Evolutionary conservation across 768 basidiomycete species (phyloP).

Genomic region (Boletales sp.): DNA sequence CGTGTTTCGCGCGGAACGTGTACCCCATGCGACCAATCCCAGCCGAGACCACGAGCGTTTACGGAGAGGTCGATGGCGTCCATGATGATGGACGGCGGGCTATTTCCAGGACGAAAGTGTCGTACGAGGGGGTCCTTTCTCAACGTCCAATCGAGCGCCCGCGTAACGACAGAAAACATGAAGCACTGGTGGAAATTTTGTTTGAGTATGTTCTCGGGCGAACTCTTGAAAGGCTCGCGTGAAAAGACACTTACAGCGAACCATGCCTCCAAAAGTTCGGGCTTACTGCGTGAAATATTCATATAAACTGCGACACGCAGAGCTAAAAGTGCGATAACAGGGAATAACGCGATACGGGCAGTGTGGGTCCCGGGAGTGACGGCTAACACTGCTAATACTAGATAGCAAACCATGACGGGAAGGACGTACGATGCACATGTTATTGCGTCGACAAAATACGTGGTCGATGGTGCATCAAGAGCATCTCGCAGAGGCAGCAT

Average conservation of each 20-base stretch:
- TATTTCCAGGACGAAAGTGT: conserved; percentile 3
- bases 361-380: conserved; percentile 41
- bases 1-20: conserved; percentile 37
- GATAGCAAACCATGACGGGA: conserved; percentile 43
- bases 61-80: conserved; percentile 50
- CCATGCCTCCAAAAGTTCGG: conserved; percentile 4
- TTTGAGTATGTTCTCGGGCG: neutral
- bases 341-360: conserved; percentile 45
- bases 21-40: conserved; percentile 49
- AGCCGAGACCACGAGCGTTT: conserved; percentile 58
- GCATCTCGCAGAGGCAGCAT: neutral
- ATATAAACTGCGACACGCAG: conserved; percentile 34
- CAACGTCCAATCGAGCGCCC: conserved; percentile 16
- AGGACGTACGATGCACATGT: conserved; percentile 37
- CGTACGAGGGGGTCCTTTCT: conserved; percentile 14
- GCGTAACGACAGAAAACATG: conserved; percentile 10
- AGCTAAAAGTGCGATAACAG: conserved; percentile 40
- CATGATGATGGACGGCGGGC: neutral
- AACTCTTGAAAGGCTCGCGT: too few relatives aligned
- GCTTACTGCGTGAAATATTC: conserved; percentile 6
- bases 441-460: conserved; percentile 27
- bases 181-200: conserved; percentile 1
- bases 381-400: conserved; percentile 47
- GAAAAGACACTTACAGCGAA: conserved; percentile 8
- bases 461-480: conserved; percentile 6